Percentiles rank a stretch among this genome's conserved stretches.
Conservation (phyloP, 371 early-diverging fungal species). For the Mucor velutinosus region DNA sequence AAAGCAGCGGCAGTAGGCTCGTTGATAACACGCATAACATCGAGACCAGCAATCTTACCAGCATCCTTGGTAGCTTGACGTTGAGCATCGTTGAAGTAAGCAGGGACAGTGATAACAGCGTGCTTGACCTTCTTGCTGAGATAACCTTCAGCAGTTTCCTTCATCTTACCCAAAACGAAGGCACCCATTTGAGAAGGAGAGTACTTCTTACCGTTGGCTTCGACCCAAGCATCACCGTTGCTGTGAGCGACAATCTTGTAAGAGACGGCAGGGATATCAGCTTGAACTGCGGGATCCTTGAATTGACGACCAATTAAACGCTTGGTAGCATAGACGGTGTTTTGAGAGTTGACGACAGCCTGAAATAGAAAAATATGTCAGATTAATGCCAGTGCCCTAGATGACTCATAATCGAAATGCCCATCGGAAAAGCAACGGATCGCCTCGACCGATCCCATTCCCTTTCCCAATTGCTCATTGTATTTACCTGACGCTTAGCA, state of each 20-base stretch:
- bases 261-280: constrained; percentile 84
- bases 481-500: constrained; percentile 89
- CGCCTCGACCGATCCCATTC: background rate
- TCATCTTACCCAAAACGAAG: constrained; percentile 95
- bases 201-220: constrained; percentile 89
- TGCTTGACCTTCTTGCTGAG: constrained; percentile 86
- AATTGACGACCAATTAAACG: constrained; percentile 96
- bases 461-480: background rate
- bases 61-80: constrained; percentile 97
- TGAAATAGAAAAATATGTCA: constrained; percentile 19
- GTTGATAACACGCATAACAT: constrained; percentile 94
- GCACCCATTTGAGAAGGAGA: constrained; percentile 96
- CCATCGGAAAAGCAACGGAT: background rate
- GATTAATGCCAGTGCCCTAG: background rate
- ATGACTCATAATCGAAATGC: background rate
- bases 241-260: constrained; percentile 90
- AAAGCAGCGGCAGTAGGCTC: constrained; percentile 97
- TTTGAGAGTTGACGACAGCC: constrained; percentile 93
- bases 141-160: constrained; percentile 89
- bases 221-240: constrained; percentile 99
- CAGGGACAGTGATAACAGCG: constrained; percentile 90
- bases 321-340: constrained; percentile 95
- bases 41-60: constrained; percentile 90
- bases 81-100: constrained; percentile 87
- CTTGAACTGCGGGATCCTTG: constrained; percentile 83